Evolutionary conservation across 352 stramenopile genomes (phyloP).

Genomic region (Pythium guiyangense): DNA sequence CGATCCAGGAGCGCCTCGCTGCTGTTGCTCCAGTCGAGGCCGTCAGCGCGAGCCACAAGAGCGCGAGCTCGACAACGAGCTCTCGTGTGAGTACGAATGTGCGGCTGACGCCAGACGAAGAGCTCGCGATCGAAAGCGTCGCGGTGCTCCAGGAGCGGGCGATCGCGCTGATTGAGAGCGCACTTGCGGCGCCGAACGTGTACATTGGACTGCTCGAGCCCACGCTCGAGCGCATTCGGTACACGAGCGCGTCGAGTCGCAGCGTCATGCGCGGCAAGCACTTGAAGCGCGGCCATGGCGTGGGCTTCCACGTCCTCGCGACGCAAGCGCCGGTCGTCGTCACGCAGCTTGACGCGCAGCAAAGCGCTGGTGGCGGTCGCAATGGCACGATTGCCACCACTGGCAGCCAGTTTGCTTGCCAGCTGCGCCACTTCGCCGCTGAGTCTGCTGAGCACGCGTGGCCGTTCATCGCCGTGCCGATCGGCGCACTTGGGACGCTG

Average conservation of each 20-base stretch:
- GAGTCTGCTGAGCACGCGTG: slow-evolving; percentile 25
- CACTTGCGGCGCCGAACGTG: slow-evolving; percentile 33
- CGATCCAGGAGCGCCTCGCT: neutral
- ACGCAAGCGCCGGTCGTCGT: slow-evolving; percentile 37
- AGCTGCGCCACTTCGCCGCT: slow-evolving; percentile 38
- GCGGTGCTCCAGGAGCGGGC: slow-evolving; percentile 26
- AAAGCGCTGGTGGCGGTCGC: neutral
- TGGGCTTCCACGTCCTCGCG: slow-evolving; percentile 51
- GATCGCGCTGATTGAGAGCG: slow-evolving; percentile 29
- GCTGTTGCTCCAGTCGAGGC: neutral
- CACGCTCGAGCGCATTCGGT: slow-evolving; percentile 32
- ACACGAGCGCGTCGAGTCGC: slow-evolving; percentile 39
- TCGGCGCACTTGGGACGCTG: slow-evolving; percentile 43
- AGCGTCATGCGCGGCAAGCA: slow-evolving; percentile 66
- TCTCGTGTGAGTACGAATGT: neutral
- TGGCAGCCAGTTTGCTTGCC: slow-evolving; percentile 2
- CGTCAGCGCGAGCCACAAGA: neutral
- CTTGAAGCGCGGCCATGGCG: slow-evolving; percentile 43
- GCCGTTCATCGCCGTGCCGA: slow-evolving; percentile 63
- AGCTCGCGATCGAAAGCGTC: slow-evolving; percentile 23
- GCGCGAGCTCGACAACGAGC: neutral
- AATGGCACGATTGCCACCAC: neutral
- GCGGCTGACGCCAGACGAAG: neutral
- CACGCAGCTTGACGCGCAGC: slow-evolving; percentile 13
- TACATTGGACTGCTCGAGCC: slow-evolving; percentile 69